Base-by-base conservation (phyloP, 2,329 filamentous ascomycete species). In the Periconia sp. region DNA sequence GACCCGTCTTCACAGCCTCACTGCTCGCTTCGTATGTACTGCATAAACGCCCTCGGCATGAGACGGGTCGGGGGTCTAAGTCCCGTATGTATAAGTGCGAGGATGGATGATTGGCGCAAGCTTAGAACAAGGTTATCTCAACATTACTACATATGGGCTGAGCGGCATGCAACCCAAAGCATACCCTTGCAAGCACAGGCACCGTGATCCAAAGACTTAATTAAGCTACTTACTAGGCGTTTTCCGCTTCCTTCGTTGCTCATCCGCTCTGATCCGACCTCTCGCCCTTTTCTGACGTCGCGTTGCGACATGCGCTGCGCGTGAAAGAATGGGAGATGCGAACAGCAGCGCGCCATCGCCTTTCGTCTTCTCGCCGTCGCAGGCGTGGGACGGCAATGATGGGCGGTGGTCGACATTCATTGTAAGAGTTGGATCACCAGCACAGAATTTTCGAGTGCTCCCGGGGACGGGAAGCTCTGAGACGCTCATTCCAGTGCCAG, bases 381-480 rank as follows among this genome's bases (percentile, higher is more conserved):
- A 42, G 24, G 24, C 15, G 13, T 11, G 30, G 16, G 4, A 17
- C 16, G 16, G 30, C 11, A 33, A 18, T 21, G 31, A 33, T 19
- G 13, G 31, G 6, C 30, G 37, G 5, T 65, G 63, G 63, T 59
- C 52, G 3, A 63, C 54, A 17, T 65, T 68, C 29, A 34, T 44
- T 13, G 48, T 68, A n/a, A 43, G 49, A 22, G 50, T 59, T 4
- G 64, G 64, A 16, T 59, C 57, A 1, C 63, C 63, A 4, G 52
- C 52, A 24, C 64, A 66, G 31, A 50, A 35, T 17, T 56, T 66
- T 38, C 56, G 61, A n/a, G 44, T 66, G n/a, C 32, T 65, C 8
- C 55, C 61, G 8, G 7, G 21, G 21, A 37, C 33, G 36, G 56
- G 32, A 2, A 28, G 25, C 12, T 4, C 19, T 42, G 19, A 43